A percentile compares a stretch with the other conserved stretches of the same genome.
Evolutionary conservation across 441 rosid genomes (phyloP).

Genomic region (Adansonia gregorii): DNA sequence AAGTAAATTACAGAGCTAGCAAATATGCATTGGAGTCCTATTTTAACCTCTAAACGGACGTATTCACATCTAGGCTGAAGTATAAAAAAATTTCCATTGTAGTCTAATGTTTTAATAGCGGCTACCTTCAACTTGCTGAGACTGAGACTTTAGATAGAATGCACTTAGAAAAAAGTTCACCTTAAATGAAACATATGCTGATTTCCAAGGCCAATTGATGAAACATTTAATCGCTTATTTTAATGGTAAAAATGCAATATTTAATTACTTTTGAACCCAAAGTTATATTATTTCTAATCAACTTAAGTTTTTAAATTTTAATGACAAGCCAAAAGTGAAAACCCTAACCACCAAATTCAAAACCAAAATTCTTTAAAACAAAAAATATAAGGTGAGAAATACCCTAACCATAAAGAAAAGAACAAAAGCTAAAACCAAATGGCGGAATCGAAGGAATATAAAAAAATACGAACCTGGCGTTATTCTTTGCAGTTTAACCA

Average conservation of each 20-base stretch:
- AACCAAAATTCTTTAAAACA: too few species aligned
- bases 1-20: neutral
- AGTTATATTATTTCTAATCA: too few species aligned
- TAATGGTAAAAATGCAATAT: neutral
- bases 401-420: too few species aligned
- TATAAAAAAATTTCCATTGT: neutral
- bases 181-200: neutral
- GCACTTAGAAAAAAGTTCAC: neutral
- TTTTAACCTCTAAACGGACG: neutral
- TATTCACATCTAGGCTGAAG: constrained; percentile 2
- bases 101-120: neutral
- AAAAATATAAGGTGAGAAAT: too few species aligned
- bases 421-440: too few species aligned
- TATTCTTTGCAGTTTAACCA: too few species aligned
- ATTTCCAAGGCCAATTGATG: neutral
- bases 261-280: neutral
- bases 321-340: too few species aligned
- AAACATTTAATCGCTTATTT: neutral
- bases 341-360: too few species aligned
- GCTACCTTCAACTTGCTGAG: too few species aligned
- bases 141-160: neutral
- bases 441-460: too few species aligned
- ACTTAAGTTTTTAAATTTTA: too few species aligned
- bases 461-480: too few species aligned
- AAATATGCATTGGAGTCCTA: neutral